A percentile compares a stretch with the other conserved stretches of the same genome.
These are phyloP conservation scores for Leccinum griseonigrum DNA, from an alignment of 1,284 basidiomycete genomes.

Conservation along the genomic window DNA sequence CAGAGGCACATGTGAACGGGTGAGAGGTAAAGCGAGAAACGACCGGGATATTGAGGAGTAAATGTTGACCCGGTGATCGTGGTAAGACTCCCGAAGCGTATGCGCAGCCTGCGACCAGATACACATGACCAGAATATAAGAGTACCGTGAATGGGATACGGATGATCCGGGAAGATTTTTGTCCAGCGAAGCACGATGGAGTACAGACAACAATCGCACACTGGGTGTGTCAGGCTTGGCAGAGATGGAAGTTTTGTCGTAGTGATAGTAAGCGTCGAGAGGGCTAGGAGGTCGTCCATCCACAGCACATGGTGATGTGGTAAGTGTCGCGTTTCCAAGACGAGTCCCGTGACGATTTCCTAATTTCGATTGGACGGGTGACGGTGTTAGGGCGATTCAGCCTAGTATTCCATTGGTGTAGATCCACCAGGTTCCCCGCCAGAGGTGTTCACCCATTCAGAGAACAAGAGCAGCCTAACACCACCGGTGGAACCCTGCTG, in stretches of 20 bases:
- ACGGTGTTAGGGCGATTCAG: neutral
- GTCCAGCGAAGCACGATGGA: conserved; percentile 1
- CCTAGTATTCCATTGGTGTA: conserved; percentile 59
- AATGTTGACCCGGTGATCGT: conserved; percentile 82
- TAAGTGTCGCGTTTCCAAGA: conserved; percentile 26
- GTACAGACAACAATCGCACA: neutral
- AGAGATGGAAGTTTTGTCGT: conserved; percentile 6
- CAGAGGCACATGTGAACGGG: conserved; percentile 79
- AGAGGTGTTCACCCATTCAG: conserved; percentile 67
- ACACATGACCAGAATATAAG: conserved; percentile 70
- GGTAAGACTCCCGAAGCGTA: conserved; percentile 60
- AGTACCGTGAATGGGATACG: neutral
- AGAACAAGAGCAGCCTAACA: conserved; percentile 62
- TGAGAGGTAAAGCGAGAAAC: conserved; percentile 71
- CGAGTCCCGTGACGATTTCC: conserved; percentile 5
- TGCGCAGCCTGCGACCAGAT: conserved; percentile 73
- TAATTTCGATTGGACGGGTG: neutral
- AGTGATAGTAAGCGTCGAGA: conserved; percentile 23
- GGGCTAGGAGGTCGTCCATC: conserved; percentile 25
- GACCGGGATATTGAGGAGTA: conserved; percentile 71
- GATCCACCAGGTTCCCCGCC: conserved; percentile 59
- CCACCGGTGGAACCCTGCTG: conserved; percentile 72
- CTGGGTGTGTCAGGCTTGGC: neutral
- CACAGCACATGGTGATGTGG: neutral
- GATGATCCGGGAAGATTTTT: conserved; percentile 2